phyloP scores from a whole-genome alignment of 2,329 filamentous ascomycete species.

The Aspergillus persii region DNA sequence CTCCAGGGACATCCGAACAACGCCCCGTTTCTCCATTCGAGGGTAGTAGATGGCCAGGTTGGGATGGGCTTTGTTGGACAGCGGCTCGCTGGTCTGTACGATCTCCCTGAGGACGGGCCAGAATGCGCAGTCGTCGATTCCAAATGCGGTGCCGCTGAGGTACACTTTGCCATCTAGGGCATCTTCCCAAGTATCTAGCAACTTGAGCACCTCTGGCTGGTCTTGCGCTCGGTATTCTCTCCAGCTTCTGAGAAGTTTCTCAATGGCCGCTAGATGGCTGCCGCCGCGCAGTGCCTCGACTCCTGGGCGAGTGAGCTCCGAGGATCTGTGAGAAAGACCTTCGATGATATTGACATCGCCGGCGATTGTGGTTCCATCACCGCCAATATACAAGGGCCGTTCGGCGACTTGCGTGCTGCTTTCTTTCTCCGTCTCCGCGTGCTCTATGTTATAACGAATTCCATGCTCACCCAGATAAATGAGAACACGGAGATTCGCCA shows the following conservation, averaged over 20 bases:
- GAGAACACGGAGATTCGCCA: conserved; percentile 39
- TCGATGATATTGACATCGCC: conserved; percentile 35
- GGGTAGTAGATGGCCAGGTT: conserved; percentile 38
- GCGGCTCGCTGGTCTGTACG: conserved; percentile 22
- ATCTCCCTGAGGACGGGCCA: conserved; percentile 45
- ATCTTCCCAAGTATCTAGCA: conserved; percentile 34
- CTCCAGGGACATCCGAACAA: conserved; percentile 35
- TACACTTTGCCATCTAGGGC: conserved; percentile 31
- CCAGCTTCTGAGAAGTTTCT: conserved; percentile 30
- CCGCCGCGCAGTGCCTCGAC: conserved; percentile 29
- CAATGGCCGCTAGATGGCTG: conserved; percentile 26
- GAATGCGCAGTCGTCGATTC: conserved; percentile 44
- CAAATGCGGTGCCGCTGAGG: conserved; percentile 35
- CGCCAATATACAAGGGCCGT: conserved; percentile 28
- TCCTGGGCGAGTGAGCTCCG: conserved; percentile 25
- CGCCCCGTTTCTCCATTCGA: conserved; percentile 37
- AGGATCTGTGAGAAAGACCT: conserved; percentile 25
- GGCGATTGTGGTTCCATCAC: conserved; percentile 26
- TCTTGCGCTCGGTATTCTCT: conserved; percentile 20
- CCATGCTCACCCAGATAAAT: conserved; percentile 40
- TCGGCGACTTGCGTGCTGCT: background rate
- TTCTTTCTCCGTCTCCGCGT: background rate
- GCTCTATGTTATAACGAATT: conserved; percentile 31
- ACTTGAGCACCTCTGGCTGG: conserved; percentile 9
- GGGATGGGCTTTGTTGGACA: conserved; percentile 28